A percentile compares a stretch with the other conserved stretches of the same genome.
These are phyloP conservation scores for Cladophialophora immunda DNA, from an alignment of 2,329 filamentous ascomycete species.

Conservation along the genomic window DNA sequence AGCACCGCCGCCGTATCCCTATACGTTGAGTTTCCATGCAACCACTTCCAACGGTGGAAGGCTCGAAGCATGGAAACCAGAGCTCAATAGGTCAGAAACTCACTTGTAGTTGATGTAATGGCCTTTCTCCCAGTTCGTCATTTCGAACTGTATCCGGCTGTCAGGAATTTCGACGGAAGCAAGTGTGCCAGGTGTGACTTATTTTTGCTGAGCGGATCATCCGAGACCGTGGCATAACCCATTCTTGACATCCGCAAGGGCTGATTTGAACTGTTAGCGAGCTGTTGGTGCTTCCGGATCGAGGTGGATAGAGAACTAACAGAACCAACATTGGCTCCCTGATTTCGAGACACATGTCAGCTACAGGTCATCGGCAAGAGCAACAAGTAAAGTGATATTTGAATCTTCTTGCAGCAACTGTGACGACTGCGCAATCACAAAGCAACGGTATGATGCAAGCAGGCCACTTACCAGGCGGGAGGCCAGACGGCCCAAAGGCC, in stretches of 20 bases:
- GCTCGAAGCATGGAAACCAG: background rate
- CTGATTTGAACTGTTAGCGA: slow-evolving; percentile 43
- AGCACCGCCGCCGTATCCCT: slow-evolving; percentile 7
- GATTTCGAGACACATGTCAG: slow-evolving; percentile 27
- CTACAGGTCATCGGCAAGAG: background rate
- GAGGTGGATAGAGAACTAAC: slow-evolving; percentile 47
- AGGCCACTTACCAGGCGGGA: slow-evolving; percentile 42
- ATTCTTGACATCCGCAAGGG: slow-evolving; percentile 36
- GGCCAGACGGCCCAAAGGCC: slow-evolving; percentile 43
- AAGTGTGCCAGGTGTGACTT: slow-evolving; percentile 20
- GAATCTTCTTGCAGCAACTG: slow-evolving; percentile 22
- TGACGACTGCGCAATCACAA: slow-evolving; percentile 9
- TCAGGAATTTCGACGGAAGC: slow-evolving; percentile 21
- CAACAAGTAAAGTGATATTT: slow-evolving; percentile 1
- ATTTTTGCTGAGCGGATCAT: slow-evolving; percentile 88
- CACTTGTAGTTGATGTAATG: slow-evolving; percentile 97
- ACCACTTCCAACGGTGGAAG: background rate
- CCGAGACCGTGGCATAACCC: slow-evolving; percentile 56
- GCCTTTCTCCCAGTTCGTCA: slow-evolving; percentile 94
- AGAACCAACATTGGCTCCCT: slow-evolving; percentile 57
- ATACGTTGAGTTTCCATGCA: background rate
- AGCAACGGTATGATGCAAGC: slow-evolving; percentile 51
- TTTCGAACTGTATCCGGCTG: slow-evolving; percentile 71
- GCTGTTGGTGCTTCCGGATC: slow-evolving; percentile 13
- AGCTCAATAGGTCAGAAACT: slow-evolving; percentile 29